Conservation (phyloP, 345 rosid genomes). For the Euphorbia peplus region DNA sequence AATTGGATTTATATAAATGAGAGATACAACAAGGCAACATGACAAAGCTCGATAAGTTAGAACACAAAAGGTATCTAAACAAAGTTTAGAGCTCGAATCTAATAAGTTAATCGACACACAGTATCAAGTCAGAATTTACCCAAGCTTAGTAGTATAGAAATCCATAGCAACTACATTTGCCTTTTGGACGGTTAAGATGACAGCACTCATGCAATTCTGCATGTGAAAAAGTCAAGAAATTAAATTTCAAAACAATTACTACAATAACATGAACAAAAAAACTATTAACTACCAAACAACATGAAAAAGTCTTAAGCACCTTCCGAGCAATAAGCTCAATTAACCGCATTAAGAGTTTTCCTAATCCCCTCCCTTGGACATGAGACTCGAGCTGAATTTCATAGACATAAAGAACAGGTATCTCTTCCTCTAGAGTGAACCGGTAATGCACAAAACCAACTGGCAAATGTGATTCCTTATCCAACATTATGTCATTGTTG, state of each 20-base stretch:
- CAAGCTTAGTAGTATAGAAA: conserved; percentile 73
- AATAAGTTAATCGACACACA: neutral
- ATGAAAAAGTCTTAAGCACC: conserved; percentile 31
- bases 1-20: conserved; percentile 5
- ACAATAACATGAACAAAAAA: neutral
- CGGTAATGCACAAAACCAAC: conserved; percentile 83
- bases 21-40: neutral
- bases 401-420: conserved; percentile 80
- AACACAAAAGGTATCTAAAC: neutral
- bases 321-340: conserved; percentile 78
- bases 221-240: conserved; percentile 20
- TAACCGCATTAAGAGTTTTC: conserved; percentile 79
- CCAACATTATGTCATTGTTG: conserved; percentile 18
- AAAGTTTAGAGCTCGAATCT: neutral
- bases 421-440: conserved; percentile 75
- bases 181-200: conserved; percentile 80
- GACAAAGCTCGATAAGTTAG: neutral
- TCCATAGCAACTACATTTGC: conserved; percentile 66
- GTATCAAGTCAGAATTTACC: conserved; percentile 41
- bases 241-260: neutral
- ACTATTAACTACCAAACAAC: neutral
- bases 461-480: conserved; percentile 20
- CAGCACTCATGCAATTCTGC: conserved; percentile 69
- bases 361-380: conserved; percentile 75
- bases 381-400: conserved; percentile 73